Conservation (phyloP, 169 alveolate species). For the Miamiensis avidus region DNA sequence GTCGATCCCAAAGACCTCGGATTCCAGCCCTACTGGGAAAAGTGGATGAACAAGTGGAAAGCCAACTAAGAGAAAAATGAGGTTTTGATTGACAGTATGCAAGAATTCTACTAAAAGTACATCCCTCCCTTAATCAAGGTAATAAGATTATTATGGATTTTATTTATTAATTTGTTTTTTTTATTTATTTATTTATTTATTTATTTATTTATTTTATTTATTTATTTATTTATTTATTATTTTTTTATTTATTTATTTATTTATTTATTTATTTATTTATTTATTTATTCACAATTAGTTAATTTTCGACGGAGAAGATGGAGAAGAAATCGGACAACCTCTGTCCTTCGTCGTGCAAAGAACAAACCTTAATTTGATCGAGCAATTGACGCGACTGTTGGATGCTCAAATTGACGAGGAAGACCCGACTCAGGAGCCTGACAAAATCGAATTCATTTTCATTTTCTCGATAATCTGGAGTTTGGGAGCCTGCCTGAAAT, state of each 20-base stretch:
- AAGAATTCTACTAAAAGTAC: slow-evolving; percentile 82
- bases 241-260: too few relatives aligned
- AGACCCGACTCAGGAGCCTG: slow-evolving; percentile 79
- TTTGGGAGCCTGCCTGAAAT: slow-evolving; percentile 87
- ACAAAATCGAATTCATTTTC: slow-evolving; percentile 86
- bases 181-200: too few relatives aligned
- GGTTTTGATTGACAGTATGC: slow-evolving; percentile 70
- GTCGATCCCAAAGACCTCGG: slow-evolving; percentile 86
- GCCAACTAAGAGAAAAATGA: slow-evolving; percentile 75
- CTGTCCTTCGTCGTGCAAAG: slow-evolving; percentile 75
- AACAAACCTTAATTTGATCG: slow-evolving; percentile 80
- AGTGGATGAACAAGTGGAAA: slow-evolving; percentile 85
- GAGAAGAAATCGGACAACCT: slow-evolving; percentile 81
- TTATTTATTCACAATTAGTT: too few relatives aligned
- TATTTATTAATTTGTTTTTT: too few relatives aligned
- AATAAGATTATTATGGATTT: not conserved
- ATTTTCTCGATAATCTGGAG: slow-evolving; percentile 93
- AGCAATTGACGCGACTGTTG: slow-evolving; percentile 78
- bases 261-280: too few relatives aligned
- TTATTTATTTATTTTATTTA: too few relatives aligned
- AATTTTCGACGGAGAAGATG: slow-evolving; percentile 85
- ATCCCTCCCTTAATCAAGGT: slow-evolving; percentile 76
- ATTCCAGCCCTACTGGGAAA: slow-evolving; percentile 88
- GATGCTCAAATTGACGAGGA: slow-evolving; percentile 82
- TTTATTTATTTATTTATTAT: too few relatives aligned